These are phyloP conservation scores for Blastomyces silverae DNA, from an alignment of 2,329 filamentous ascomycete species.

Conservation along the genomic window DNA sequence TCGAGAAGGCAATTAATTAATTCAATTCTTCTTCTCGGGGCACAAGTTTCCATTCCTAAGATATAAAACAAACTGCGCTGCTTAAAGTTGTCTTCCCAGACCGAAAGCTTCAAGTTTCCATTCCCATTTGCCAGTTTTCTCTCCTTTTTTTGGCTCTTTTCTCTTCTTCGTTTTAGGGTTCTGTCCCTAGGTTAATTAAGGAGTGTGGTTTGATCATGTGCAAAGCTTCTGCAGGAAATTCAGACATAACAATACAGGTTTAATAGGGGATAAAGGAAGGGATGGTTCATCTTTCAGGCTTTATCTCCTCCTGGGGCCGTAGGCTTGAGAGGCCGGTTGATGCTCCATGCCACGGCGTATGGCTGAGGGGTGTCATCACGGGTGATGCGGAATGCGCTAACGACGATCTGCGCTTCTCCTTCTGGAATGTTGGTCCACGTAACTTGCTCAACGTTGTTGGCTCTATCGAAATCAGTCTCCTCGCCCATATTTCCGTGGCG, in stretches of 20 bases:
- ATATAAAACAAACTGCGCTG: background rate
- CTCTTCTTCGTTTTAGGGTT: background rate
- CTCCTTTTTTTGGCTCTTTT: background rate
- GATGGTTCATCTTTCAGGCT: too few species aligned
- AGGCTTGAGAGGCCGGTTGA: constrained; percentile 16
- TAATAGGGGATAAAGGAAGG: background rate
- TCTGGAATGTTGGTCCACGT: constrained; percentile 19
- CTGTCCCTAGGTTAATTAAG: background rate
- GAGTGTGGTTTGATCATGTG: background rate
- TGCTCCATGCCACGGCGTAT: constrained; percentile 21
- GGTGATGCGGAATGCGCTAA: constrained; percentile 16
- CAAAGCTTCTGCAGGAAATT: background rate
- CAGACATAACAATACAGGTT: constrained; percentile 5
- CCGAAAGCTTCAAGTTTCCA: background rate
- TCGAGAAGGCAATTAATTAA: background rate
- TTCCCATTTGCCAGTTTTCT: background rate
- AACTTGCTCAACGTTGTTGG: constrained; percentile 25
- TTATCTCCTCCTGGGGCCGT: too few species aligned
- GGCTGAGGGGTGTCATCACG: constrained; percentile 15
- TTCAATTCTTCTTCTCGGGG: background rate
- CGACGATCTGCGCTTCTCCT: constrained; percentile 13
- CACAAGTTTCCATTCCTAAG: background rate
- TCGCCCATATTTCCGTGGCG: constrained; percentile 22
- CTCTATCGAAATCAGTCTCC: constrained; percentile 18
- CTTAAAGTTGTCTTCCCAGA: background rate